These are phyloP conservation scores for Lithohypha guttulata DNA, from an alignment of 2,329 filamentous ascomycete genomes.

Conservation along the genomic window DNA sequence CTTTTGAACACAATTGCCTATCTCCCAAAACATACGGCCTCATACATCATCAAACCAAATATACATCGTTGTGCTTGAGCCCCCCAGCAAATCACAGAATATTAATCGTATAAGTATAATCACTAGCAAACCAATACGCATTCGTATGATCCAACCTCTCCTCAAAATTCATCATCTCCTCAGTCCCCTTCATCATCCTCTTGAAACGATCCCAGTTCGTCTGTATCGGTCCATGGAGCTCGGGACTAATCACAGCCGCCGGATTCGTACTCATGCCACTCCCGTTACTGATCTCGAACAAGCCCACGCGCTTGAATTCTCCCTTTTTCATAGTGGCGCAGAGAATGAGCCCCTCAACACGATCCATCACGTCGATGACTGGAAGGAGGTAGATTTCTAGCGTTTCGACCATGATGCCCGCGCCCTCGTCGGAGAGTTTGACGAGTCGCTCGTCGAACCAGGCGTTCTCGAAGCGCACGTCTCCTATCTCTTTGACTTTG, in stretches of 20 bases:
- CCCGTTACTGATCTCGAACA: constrained; percentile 17
- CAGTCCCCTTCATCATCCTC: constrained; percentile 20
- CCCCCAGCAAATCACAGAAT: constrained; percentile 17
- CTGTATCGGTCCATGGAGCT: constrained; percentile 6
- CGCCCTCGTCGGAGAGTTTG: constrained; percentile 16
- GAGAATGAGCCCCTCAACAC: constrained; percentile 20
- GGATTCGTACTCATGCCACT: background rate
- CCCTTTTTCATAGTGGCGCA: constrained; percentile 22
- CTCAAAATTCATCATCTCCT: constrained; percentile 20
- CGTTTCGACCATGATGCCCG: constrained; percentile 17
- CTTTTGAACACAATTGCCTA: too few relatives aligned
- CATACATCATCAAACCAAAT: too few relatives aligned
- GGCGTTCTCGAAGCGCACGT: constrained; percentile 18
- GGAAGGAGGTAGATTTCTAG: constrained; percentile 21
- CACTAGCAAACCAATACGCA: constrained; percentile 22
- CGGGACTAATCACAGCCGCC: background rate
- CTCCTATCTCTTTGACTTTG: constrained; percentile 1
- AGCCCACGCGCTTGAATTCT: constrained; percentile 19
- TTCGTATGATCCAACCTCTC: constrained; percentile 21
- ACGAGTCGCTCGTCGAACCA: constrained; percentile 21
- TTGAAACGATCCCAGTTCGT: constrained; percentile 21
- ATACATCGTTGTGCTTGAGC: too few relatives aligned
- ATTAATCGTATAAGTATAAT: constrained; percentile 23
- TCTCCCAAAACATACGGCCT: too few relatives aligned
- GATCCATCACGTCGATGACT: constrained; percentile 20